These are phyloP conservation scores for Ascochyta koolunga DNA, from an alignment of 2,329 filamentous ascomycete genomes.

Conservation along the genomic window DNA sequence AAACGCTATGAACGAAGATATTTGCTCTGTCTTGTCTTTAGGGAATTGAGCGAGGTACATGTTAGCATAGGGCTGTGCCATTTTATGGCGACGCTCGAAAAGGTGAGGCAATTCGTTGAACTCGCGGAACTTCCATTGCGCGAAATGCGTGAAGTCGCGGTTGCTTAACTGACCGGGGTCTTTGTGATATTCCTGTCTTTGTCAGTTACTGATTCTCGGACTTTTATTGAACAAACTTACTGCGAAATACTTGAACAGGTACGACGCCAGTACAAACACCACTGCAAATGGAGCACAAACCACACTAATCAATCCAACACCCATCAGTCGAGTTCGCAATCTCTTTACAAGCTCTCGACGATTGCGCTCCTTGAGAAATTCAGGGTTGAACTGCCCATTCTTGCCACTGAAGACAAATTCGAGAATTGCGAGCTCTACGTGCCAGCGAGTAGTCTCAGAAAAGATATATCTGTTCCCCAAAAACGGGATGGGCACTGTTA, in stretches of 20 bases:
- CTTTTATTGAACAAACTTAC: constrained; percentile 54
- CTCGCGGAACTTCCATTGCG: constrained; percentile 97
- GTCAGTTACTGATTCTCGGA: constrained; percentile 68
- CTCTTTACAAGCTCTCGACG: constrained; percentile 79
- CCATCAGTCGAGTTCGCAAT: constrained; percentile 76
- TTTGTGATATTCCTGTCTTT: constrained; percentile 82
- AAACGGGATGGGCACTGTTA: constrained; percentile 86
- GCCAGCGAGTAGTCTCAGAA: constrained; percentile 90
- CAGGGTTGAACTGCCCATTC: constrained; percentile 81
- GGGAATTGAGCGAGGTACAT: constrained; percentile 96
- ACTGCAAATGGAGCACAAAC: constrained; percentile 86
- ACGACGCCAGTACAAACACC: constrained; percentile 83
- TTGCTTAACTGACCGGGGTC: constrained; percentile 88
- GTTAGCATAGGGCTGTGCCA: constrained; percentile 92
- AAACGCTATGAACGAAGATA: constrained; percentile 85
- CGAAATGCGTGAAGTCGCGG: constrained; percentile 88
- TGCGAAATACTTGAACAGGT: constrained; percentile 95
- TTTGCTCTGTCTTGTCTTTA: constrained; percentile 88
- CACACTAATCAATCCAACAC: constrained; percentile 85
- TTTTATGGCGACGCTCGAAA: constrained; percentile 86
- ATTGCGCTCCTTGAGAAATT: constrained; percentile 84
- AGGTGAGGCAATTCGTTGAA: constrained; percentile 96
- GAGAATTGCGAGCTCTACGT: constrained; percentile 84
- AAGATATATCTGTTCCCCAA: constrained; percentile 80
- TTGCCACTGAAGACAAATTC: constrained; percentile 89